Conservation (phyloP, 768 basidiomycete genomes). For the Cantharellus anzutake region DNA sequence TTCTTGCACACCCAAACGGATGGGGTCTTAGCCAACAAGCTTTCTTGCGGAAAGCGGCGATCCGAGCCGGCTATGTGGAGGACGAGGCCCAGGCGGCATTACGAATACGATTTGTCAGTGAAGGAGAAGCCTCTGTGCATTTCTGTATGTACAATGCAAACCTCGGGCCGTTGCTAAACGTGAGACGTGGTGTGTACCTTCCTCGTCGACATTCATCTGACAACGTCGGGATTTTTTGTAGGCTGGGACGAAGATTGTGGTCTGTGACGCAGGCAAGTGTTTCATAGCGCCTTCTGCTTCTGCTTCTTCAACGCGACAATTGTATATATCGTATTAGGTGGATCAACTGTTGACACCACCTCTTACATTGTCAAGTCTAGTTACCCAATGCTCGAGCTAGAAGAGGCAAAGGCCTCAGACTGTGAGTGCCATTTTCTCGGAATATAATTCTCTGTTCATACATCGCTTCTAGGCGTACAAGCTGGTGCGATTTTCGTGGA, state of each 20-base stretch:
- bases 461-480: background rate
- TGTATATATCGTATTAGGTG: too few relatives aligned
- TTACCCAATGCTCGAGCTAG: too few relatives aligned
- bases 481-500: background rate
- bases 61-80: conserved; percentile 20
- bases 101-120: conserved; percentile 29
- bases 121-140: conserved; percentile 36
- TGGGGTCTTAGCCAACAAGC: conserved; percentile 29
- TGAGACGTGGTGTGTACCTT: background rate
- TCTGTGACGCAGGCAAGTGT: background rate
- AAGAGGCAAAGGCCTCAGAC: too few relatives aligned
- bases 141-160: conserved; percentile 11
- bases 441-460: too few relatives aligned
- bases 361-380: too few relatives aligned
- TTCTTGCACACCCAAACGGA: conserved; percentile 20
- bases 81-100: conserved; percentile 20
- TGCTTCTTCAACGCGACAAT: too few relatives aligned
- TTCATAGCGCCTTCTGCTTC: too few relatives aligned
- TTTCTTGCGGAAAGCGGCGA: conserved; percentile 26
- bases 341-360: too few relatives aligned
- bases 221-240: background rate
- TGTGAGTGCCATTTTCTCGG: background rate
- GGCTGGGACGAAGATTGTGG: background rate
- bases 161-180: background rate
- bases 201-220: background rate